Evolutionary conservation across 768 basidiomycete species (phyloP), one percentile per base, ranked within the genome.

Genomic region (Collybia sp.): DNA sequence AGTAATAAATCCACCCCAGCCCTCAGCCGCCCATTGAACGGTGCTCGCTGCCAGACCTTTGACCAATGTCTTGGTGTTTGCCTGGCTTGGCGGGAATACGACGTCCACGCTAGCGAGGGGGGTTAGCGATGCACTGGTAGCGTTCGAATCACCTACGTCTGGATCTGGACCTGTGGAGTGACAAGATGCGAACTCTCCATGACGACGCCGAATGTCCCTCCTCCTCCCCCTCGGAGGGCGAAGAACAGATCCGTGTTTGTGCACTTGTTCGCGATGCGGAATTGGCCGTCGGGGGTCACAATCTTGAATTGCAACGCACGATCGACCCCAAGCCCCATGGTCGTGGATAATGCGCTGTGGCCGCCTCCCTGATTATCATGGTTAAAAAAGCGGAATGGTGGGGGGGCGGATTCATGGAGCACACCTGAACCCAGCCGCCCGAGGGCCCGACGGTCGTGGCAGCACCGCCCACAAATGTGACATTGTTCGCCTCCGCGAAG

Each of bases 161-260:
- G 72, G 38, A 70, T 59, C 31, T 55, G 57, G 9, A 65, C 67
- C 1, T 52, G 59, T 8, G 70, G 68, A 2, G 66, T 66, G 1
- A 66, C 70, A 34, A 71, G 59, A 48, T 69, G 61, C 2, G 68
- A 67, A 12, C 56, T 58, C 34, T 58, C 66, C 3, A 70, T 56
- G 12, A 75, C 72, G 32, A 73, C 69, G 17, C 71, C 73, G 44
- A 72, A 75, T 9, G 73, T 75, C 0, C 72, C 70, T 15, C 73
- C 73, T 12, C 73, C 73, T 30, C 68, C 68, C 68, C 50, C 72
- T 30, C 71, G 68, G 30, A 81, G 67, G 12, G 77, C 79, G 46
- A 69, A 81, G 60, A 78, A 80, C 0, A 80, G 65, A 58, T 80
- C 77, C 43, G 63, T 46, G 47, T 79, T 75, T 53, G 77, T 68